A percentile compares a stretch with the other conserved stretches of the same genome.
phyloP scores from a whole-genome alignment of 2,329 filamentous ascomycete species.

The Aspergillus sp. region DNA sequence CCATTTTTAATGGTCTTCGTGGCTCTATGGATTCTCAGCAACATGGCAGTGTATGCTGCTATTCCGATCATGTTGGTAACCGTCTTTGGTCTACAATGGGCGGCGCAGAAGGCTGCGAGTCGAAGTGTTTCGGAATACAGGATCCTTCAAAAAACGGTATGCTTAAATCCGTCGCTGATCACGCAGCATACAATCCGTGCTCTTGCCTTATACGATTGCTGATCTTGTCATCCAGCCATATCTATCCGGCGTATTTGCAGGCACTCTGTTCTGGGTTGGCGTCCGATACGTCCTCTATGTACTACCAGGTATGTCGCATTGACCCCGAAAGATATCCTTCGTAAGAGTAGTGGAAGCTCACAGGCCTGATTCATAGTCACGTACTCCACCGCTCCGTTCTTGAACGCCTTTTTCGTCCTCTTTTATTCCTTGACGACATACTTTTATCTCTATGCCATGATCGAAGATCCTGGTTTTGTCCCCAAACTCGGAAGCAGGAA shows the following conservation, averaged over 20 bases:
- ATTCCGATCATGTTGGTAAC: conserved; percentile 68
- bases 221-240: conserved; percentile 64
- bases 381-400: conserved; percentile 64
- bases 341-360: conserved; percentile 1
- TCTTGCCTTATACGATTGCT: neutral
- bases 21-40: conserved; percentile 69
- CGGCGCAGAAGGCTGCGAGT: conserved; percentile 72
- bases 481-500: conserved; percentile 87
- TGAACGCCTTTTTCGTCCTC: conserved; percentile 72
- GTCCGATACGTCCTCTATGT: conserved; percentile 73
- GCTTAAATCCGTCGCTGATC: conserved; percentile 28
- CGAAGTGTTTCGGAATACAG: conserved; percentile 88
- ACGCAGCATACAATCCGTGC: neutral
- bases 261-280: conserved; percentile 76
- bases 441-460: conserved; percentile 86
- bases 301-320: conserved; percentile 61
- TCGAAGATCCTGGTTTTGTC: conserved; percentile 86
- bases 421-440: conserved; percentile 69
- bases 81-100: conserved; percentile 69
- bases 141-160: conserved; percentile 81
- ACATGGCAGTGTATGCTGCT: conserved; percentile 71
- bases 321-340: too few species aligned
- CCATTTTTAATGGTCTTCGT: conserved; percentile 75
- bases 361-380: conserved; percentile 51
- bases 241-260: conserved; percentile 90